These are phyloP conservation scores for Citrus australasica DNA, from an alignment of 345 rosid species.

Conservation along the genomic window DNA sequence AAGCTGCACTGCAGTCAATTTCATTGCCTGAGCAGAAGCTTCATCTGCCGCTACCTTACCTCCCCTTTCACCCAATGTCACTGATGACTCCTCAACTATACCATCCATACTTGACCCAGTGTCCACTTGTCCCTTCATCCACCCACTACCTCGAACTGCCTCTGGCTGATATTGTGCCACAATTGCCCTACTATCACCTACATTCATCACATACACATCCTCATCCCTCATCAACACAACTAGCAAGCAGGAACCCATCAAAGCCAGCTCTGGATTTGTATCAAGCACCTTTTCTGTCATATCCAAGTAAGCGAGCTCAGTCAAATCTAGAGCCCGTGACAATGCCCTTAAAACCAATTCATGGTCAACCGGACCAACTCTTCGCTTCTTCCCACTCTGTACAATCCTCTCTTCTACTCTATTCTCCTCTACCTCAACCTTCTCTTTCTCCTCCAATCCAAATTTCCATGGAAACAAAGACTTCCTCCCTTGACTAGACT, in stretches of 20 bases:
- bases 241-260: conserved; percentile 95
- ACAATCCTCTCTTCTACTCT: conserved; percentile 54
- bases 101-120: conserved; percentile 41
- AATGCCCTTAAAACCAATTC: conserved; percentile 74
- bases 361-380: conserved; percentile 80
- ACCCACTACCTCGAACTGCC: conserved; percentile 40
- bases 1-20: conserved; percentile 79
- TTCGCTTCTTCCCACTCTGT: conserved; percentile 55
- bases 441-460: conserved; percentile 63
- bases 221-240: conserved; percentile 94
- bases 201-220: conserved; percentile 95
- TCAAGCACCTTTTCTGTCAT: conserved; percentile 91
- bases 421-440: conserved; percentile 47
- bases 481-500: conserved; percentile 49
- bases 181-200: conserved; percentile 97
- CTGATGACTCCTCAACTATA: conserved; percentile 41
- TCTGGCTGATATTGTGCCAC: conserved; percentile 69
- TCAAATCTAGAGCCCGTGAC: conserved; percentile 74
- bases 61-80: conserved; percentile 17
- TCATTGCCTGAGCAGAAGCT: conserved; percentile 35
- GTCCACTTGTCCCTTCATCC: conserved; percentile 23
- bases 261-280: conserved; percentile 87
- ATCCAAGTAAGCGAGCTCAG: conserved; percentile 82
- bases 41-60: conserved; percentile 26
- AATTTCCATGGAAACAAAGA: conserved; percentile 71